These are phyloP conservation scores for Annulohypoxylon moriforme DNA, from an alignment of 495 filamentous ascomycete genomes.

Conservation along the genomic window DNA sequence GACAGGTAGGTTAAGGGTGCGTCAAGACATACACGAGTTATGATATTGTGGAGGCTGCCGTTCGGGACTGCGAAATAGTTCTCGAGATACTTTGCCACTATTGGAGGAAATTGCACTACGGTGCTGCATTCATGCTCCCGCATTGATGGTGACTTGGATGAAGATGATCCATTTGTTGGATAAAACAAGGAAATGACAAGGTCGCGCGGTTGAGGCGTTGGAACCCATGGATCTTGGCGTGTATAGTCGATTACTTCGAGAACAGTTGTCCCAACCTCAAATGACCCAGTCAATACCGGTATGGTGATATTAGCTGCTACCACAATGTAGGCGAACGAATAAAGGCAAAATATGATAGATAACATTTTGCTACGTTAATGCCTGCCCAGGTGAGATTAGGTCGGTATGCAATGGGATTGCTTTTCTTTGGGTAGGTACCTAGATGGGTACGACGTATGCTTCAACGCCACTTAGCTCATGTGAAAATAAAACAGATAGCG, in stretches of 20 bases:
- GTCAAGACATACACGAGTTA: too few species aligned
- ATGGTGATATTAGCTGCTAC: not conserved
- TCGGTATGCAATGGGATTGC: too few species aligned
- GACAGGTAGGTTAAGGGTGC: slow-evolving; percentile 12
- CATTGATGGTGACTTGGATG: not conserved
- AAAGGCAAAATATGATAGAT: not conserved
- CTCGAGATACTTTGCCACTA: not conserved
- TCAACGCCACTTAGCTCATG: too few species aligned
- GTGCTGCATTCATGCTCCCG: not conserved
- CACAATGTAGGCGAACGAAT: not conserved
- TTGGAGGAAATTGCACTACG: slow-evolving; percentile 40
- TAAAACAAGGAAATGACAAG: slow-evolving; percentile 55
- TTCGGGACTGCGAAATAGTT: not conserved
- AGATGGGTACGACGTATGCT: too few species aligned
- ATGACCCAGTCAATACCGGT: not conserved
- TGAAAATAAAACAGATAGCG: too few species aligned
- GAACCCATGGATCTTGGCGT: slow-evolving; percentile 13
- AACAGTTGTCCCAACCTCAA: not conserved
- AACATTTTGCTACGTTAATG: not conserved
- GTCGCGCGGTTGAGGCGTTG: slow-evolving; percentile 43
- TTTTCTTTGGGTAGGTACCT: too few species aligned
- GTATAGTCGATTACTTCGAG: slow-evolving; percentile 49
- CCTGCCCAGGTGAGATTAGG: too few species aligned
- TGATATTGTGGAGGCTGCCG: slow-evolving; percentile 8
- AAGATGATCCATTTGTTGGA: slow-evolving; percentile 35